These are phyloP conservation scores for Fusarium cicatricum DNA, from an alignment of 2,329 filamentous ascomycete genomes.

Conservation along the genomic window DNA sequence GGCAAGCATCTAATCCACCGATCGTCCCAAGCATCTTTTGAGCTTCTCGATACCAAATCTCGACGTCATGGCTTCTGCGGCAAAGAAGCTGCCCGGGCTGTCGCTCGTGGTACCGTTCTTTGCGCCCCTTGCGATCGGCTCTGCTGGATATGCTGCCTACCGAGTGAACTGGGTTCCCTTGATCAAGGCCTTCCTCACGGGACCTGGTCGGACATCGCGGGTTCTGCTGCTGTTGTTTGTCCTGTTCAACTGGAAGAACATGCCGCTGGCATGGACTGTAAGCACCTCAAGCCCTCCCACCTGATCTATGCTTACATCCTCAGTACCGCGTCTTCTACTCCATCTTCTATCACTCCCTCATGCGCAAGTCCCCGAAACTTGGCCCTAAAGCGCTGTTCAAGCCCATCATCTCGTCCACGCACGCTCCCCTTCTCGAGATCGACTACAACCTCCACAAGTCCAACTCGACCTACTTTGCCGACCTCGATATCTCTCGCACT, in stretches of 20 bases:
- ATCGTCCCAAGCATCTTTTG: neutral
- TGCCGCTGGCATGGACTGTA: constrained; percentile 81
- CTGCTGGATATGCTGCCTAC: constrained; percentile 57
- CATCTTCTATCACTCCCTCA: constrained; percentile 62
- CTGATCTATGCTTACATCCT: neutral
- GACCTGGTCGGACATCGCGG: constrained; percentile 62
- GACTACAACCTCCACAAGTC: constrained; percentile 89
- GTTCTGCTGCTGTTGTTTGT: constrained; percentile 64
- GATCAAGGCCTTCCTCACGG: constrained; percentile 58
- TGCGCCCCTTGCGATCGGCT: constrained; percentile 52
- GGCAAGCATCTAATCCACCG: no score
- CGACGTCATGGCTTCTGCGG: constrained; percentile 45
- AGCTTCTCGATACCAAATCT: constrained; percentile 6
- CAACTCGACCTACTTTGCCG: constrained; percentile 86
- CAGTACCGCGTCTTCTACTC: constrained; percentile 67
- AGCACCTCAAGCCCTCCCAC: constrained; percentile 34
- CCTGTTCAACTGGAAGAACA: constrained; percentile 74
- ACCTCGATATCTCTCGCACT: constrained; percentile 84
- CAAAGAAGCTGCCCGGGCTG: constrained; percentile 46
- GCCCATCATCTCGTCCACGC: constrained; percentile 71
- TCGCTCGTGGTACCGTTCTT: constrained; percentile 51
- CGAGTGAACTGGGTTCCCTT: constrained; percentile 53
- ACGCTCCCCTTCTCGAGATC: constrained; percentile 77
- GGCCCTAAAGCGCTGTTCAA: constrained; percentile 75
- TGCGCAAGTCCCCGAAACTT: constrained; percentile 58